A percentile compares a stretch with the other conserved stretches of the same genome.
These are phyloP conservation scores for Oryza officinalis DNA, from an alignment of 176 grass and related monocot genomes.

Conservation along the genomic window DNA sequence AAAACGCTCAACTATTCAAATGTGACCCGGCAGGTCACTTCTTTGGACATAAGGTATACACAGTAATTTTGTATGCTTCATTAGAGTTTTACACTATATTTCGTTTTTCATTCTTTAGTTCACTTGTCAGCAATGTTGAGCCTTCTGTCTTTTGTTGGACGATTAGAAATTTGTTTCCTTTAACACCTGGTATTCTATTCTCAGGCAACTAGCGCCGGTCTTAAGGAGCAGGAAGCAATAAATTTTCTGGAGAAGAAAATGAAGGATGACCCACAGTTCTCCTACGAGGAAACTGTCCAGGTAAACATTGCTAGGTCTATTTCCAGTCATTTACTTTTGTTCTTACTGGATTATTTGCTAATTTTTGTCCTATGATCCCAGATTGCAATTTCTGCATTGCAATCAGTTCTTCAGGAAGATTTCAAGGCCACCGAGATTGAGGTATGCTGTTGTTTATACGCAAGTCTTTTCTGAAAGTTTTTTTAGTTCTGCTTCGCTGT, in stretches of 20 bases:
- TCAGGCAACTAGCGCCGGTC: constrained; percentile 97
- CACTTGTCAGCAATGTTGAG: background rate
- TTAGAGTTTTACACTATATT: background rate
- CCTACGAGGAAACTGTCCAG: constrained; percentile 88
- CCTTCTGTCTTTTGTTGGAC: constrained; percentile 1
- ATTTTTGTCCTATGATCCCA: constrained; percentile 28
- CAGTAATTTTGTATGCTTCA: background rate
- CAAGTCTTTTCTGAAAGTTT: background rate
- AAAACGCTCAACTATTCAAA: constrained; percentile 94
- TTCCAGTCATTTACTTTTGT: background rate
- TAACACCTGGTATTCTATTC: constrained; percentile 18
- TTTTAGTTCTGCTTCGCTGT: background rate
- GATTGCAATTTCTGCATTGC: constrained; percentile 92
- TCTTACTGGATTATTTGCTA: constrained; percentile 7
- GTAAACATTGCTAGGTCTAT: constrained; percentile 16
- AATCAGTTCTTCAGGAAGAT: constrained; percentile 97
- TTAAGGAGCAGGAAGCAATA: constrained; percentile 99
- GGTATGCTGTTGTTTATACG: constrained; percentile 37
- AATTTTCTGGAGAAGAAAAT: constrained; percentile 99
- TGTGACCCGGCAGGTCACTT: constrained; percentile 98
- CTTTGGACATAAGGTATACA: constrained; percentile 90
- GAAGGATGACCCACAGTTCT: constrained; percentile 80
- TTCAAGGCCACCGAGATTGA: constrained; percentile 95
- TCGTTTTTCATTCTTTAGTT: background rate
- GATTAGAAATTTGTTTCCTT: background rate